Conservation (phyloP, 1,284 basidiomycete species). For the Ustilago vetiveriae region DNA sequence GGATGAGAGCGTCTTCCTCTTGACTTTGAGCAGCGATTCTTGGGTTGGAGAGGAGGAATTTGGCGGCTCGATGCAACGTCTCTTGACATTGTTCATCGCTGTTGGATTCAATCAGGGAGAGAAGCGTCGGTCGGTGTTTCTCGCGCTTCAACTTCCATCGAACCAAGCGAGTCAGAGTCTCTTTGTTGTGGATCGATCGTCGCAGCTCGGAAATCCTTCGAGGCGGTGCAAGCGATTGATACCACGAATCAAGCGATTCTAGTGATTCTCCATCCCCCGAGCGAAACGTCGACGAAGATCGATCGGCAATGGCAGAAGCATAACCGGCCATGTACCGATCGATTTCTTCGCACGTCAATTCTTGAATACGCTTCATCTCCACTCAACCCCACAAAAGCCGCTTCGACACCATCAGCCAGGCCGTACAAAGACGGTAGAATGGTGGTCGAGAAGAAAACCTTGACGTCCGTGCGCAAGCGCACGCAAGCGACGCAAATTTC, state of each 20-base stretch:
- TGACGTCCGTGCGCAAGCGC: no score
- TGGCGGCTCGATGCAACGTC: neutral
- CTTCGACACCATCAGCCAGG: no score
- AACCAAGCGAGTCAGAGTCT: conserved; percentile 19
- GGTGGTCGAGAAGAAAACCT: no score
- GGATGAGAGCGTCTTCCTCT: neutral
- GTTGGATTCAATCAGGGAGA: conserved; percentile 23
- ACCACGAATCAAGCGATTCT: conserved; percentile 13
- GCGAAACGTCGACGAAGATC: no score
- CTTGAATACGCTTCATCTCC: no score
- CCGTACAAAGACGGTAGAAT: no score
- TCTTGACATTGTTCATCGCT: neutral
- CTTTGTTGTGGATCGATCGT: conserved; percentile 5
- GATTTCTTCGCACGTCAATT: no score
- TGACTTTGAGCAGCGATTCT: neutral
- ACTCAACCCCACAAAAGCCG: no score
- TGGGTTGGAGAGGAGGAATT: conserved; percentile 1
- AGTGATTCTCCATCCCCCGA: no score
- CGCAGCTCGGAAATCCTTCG: neutral
- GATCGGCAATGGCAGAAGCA: no score
- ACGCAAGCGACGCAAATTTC: no score
- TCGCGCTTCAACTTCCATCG: conserved; percentile 40
- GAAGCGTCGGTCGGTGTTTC: conserved; percentile 21
- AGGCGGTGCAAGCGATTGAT: conserved; percentile 8
- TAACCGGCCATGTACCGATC: no score